Conservation (phyloP, 2,329 filamentous ascomycete genomes). For the Beauveria sp. region DNA sequence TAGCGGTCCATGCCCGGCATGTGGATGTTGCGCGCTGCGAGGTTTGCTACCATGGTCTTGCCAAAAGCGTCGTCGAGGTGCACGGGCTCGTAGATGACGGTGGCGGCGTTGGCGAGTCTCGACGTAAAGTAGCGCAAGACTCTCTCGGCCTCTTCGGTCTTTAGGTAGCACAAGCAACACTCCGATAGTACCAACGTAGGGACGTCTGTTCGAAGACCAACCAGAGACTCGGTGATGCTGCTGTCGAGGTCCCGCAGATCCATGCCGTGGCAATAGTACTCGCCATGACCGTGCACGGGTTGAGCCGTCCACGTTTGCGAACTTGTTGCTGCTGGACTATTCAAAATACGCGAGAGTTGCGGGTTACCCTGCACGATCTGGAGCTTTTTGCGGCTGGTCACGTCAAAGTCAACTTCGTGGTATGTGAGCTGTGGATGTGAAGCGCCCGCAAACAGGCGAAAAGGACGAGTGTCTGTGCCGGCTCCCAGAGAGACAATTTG, state of each 20-base stretch:
- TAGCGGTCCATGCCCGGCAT: slow-evolving; percentile 78
- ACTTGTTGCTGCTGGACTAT: slow-evolving; percentile 23
- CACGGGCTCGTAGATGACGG: slow-evolving; percentile 86
- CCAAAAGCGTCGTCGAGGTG: slow-evolving; percentile 80
- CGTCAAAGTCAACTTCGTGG: slow-evolving; percentile 86
- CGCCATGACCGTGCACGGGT: slow-evolving; percentile 31
- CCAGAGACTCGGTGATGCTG: slow-evolving; percentile 14
- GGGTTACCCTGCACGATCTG: slow-evolving; percentile 41
- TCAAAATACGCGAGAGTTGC: slow-evolving; percentile 31
- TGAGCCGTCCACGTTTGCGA: slow-evolving; percentile 35
- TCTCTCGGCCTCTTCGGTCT: slow-evolving; percentile 51
- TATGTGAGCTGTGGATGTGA: slow-evolving; percentile 51
- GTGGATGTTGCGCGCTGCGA: slow-evolving; percentile 71
- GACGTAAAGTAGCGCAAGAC: slow-evolving; percentile 60
- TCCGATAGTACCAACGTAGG: slow-evolving; percentile 88
- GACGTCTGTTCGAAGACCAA: slow-evolving; percentile 44
- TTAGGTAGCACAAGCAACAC: slow-evolving; percentile 89
- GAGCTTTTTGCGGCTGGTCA: slow-evolving; percentile 63
- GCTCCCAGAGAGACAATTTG: slow-evolving; percentile 92
- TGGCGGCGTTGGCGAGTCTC: slow-evolving; percentile 39
- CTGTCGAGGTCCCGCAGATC: slow-evolving; percentile 57
- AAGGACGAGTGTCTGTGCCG: slow-evolving; percentile 84
- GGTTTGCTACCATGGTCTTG: slow-evolving; percentile 83
- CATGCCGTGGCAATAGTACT: slow-evolving; percentile 54
- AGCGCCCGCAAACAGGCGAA: slow-evolving; percentile 57